Base-by-base conservation (phyloP, 2,329 filamentous ascomycete species). In the Davidsoniella eucalypti region DNA sequence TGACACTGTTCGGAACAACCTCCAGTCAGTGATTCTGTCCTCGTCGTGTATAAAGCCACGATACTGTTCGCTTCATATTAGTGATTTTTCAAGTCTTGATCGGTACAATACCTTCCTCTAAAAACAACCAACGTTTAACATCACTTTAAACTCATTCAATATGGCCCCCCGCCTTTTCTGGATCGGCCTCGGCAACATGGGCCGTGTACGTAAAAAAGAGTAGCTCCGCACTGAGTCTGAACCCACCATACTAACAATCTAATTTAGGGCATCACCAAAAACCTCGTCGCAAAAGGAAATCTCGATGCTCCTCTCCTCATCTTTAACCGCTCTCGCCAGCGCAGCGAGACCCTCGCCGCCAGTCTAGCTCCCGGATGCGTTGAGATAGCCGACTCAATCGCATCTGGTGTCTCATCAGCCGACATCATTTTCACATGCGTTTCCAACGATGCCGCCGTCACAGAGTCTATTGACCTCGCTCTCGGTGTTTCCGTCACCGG, bases 131-230 rank as follows among this genome's bases (percentile, higher is more conserved):
- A 29, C 14, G 21, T 29, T 12, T 12, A 5, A 23, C 8, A 12
- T 16, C 26, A 43, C 9, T 16, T 42, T 16, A 41, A 33, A 38
- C 23, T 23, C 21, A 46, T 44, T 38, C 41, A 47, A 25, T 14
- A 52, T 43, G 41, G 69, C 72, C 38, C 51, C 50, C 18, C 51
- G 51, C 38, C 14, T 52, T 16, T 41, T 86, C 58, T 93, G 80
- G 78, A 78, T 93, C 50, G 87, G 87, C 52, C 73, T 94, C 47
- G 87, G 87, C 48, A 93, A 93, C 63, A 94, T 94, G 78, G 87
- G 85, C 56, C 74, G 80, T 60, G 84, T 83, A 68, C 68, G 75
- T 65, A 39, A 5, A 39, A 5, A n/a, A 43, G 21, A 23, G 21
- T 23, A 23, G 4, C 21, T 23, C 33, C 50, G 44, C 14, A 42